Evolutionary conservation across 129 eudicot species (phyloP).

Genomic region (Flaveria robusta): DNA sequence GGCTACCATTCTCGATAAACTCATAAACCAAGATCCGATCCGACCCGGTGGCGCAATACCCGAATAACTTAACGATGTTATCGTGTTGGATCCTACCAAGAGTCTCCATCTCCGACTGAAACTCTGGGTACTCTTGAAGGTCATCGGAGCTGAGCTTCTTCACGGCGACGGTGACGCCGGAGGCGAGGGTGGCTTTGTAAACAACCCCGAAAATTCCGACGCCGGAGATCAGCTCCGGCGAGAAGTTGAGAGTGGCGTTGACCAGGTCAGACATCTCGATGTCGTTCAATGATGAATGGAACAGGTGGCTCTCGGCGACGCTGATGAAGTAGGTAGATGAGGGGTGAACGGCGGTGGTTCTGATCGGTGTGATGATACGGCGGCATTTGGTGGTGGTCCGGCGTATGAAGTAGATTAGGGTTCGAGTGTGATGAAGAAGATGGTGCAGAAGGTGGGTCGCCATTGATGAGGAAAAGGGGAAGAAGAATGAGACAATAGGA

Average conservation of each 20-base stretch:
- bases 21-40: conserved; percentile 82
- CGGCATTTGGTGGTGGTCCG: conserved; percentile 33
- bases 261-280: conserved; percentile 65
- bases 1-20: conserved; percentile 68
- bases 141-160: conserved; percentile 68
- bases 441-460: conserved; percentile 37
- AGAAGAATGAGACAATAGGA: conserved; percentile 34
- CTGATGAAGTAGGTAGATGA: conserved; percentile 30
- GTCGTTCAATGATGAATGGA: conserved; percentile 54
- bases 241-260: conserved; percentile 62
- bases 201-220: conserved; percentile 89
- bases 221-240: conserved; percentile 74
- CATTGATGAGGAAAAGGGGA: conserved; percentile 37
- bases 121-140: conserved; percentile 82
- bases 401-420: conserved; percentile 17
- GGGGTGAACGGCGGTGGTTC: conserved; percentile 19
- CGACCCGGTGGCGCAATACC: conserved; percentile 54
- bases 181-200: conserved; percentile 58
- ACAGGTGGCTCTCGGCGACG: conserved; percentile 54
- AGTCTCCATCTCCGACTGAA: conserved; percentile 89
- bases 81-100: conserved; percentile 68
- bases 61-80: conserved; percentile 68
- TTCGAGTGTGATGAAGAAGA: conserved; percentile 27
- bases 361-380: conserved; percentile 15
- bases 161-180: conserved; percentile 61